These are phyloP conservation scores for Trichoderma lentiforme DNA, from an alignment of 2,329 filamentous ascomycete genomes.

Conservation along the genomic window DNA sequence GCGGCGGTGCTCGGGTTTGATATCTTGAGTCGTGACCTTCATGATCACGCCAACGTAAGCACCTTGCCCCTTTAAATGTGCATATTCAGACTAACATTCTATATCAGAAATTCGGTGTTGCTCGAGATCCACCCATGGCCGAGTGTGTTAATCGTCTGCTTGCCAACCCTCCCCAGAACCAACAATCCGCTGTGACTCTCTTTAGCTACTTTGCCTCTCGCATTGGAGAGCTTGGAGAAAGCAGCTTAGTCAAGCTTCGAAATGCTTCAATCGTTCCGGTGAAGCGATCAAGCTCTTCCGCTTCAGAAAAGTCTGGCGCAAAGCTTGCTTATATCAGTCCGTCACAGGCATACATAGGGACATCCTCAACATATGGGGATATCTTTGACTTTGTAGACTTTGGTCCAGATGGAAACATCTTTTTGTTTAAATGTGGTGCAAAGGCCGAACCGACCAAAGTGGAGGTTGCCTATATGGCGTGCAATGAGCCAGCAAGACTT, in stretches of 20 bases:
- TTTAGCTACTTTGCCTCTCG: conserved; percentile 84
- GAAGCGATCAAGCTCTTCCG: conserved; percentile 30
- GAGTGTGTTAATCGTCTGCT: conserved; percentile 74
- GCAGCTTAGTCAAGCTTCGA: conserved; percentile 57
- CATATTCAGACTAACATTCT: conserved; percentile 11
- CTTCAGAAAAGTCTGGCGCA: conserved; percentile 40
- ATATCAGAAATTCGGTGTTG: conserved; percentile 73
- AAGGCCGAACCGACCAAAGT: conserved; percentile 85
- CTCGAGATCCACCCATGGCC: conserved; percentile 72
- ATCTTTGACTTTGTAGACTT: conserved; percentile 99
- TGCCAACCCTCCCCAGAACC: conserved; percentile 65
- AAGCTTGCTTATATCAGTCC: conserved; percentile 54
- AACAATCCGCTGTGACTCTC: conserved; percentile 62
- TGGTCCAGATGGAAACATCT: conserved; percentile 79
- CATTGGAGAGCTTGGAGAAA: conserved; percentile 66
- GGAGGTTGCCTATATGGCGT: conserved; percentile 82
- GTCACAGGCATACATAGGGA: conserved; percentile 76
- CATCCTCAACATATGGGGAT: conserved; percentile 66
- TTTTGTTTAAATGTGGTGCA: conserved; percentile 82
- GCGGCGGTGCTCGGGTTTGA: conserved; percentile 77
- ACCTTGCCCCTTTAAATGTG: neutral
- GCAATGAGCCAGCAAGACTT: conserved; percentile 76
- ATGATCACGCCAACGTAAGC: conserved; percentile 63
- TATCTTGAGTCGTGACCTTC: conserved; percentile 72
- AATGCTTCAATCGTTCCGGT: conserved; percentile 72